These are phyloP conservation scores for Acacia melanoxylon DNA, from an alignment of 306 rosid genomes.

Conservation along the genomic window DNA sequence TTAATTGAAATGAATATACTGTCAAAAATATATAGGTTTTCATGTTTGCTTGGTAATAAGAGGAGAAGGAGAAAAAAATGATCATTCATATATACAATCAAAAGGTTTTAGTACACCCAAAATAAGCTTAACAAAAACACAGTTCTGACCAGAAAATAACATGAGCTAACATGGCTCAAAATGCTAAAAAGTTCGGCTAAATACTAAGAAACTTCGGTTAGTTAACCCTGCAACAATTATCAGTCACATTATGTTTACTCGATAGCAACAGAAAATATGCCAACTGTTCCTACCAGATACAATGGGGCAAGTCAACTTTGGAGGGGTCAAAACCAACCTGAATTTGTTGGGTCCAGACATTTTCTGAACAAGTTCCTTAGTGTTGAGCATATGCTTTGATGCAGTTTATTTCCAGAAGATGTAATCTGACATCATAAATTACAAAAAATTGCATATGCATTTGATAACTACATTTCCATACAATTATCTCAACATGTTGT, in stretches of 20 bases:
- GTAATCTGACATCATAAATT: neutral
- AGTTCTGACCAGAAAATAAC: neutral
- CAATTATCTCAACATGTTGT: constrained; percentile 62
- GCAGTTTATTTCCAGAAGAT: neutral
- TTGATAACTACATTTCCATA: neutral
- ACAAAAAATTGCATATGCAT: neutral
- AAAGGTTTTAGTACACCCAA: neutral
- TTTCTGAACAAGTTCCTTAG: constrained; percentile 17
- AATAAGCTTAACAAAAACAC: neutral
- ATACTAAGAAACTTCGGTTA: neutral
- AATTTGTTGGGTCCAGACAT: neutral
- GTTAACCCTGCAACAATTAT: neutral
- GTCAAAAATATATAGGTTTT: neutral
- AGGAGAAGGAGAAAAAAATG: neutral
- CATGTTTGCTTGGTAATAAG: neutral
- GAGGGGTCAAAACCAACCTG: neutral
- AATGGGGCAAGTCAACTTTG: neutral
- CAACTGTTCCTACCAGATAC: neutral
- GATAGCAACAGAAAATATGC: neutral
- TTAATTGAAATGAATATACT: neutral
- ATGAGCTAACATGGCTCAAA: neutral
- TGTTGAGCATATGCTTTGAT: neutral
- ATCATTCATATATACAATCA: neutral
- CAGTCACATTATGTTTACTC: neutral
- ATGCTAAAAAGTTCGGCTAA: neutral